Evolutionary conservation across 2,329 filamentous ascomycete species (phyloP).

Genomic region (Teratosphaeria nubilosa): DNA sequence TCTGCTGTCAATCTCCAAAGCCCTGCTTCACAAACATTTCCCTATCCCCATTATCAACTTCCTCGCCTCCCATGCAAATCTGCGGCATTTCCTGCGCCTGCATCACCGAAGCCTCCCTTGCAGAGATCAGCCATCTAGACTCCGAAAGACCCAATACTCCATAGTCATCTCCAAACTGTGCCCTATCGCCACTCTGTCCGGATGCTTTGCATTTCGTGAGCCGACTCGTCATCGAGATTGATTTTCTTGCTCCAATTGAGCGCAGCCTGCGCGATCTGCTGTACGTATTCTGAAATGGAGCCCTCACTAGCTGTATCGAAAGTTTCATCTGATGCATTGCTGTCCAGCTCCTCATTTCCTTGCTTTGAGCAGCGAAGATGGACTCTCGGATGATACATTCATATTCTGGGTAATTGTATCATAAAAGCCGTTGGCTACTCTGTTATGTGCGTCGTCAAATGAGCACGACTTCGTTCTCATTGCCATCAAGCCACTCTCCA

Average conservation of each 20-base stretch:
- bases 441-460: background rate
- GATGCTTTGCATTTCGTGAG: too few relatives aligned
- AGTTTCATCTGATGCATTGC: background rate
- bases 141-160: background rate
- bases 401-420: background rate
- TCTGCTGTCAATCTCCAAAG: background rate
- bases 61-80: background rate
- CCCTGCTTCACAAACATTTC: background rate
- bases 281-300: background rate
- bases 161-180: background rate
- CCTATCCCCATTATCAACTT: background rate
- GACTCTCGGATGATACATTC: background rate
- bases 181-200: background rate
- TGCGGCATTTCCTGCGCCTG: background rate
- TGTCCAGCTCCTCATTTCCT: background rate
- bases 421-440: background rate
- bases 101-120: background rate
- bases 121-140: background rate
- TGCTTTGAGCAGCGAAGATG: background rate
- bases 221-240: background rate
- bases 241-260: background rate
- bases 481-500: too few relatives aligned
- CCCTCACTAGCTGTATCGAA: background rate
- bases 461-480: too few relatives aligned
- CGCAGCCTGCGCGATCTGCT: background rate